Evolutionary conservation across 176 grass and related monocot genomes (phyloP), one percentile per base, ranked within the genome.

Genomic region (Cenchrus purpureus): DNA sequence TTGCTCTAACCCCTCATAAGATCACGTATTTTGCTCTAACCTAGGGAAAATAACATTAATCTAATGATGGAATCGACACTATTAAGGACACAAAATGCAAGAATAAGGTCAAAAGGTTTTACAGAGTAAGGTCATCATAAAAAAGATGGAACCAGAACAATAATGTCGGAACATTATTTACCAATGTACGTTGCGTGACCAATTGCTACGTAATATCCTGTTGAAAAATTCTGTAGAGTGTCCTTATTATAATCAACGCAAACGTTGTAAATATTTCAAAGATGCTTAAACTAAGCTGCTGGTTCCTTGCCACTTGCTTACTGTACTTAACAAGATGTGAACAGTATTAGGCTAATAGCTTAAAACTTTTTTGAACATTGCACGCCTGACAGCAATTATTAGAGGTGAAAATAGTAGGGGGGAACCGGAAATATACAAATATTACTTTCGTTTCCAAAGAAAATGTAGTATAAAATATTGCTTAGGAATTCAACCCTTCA

Each of bases 101-200:
- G 84, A 87, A 91, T 84, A 83, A 69, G 75, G 89, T 91, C 85
- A 87, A 84, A 90, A 87, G 32, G 32, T 74, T 90, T 74, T 78
- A 73, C 68, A 79, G 10, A 25, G 43, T 15, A 65, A 54, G 37
- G 62, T 5, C 52, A 79, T 46, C 42, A 51, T 79, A 7, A 76
- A 78, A 59, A 59, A 57, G 37, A 14, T 84, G 84, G 75, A 83
- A 91, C 68, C 89, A 80, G 44, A 46, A 50, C 72, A 62, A 25
- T 25, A 25, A 54, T 73, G 51, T 46, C 22, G 58, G 64, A 79
- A 62, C 73, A 68, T 15, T 83, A 45, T 15, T 83, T 80, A 87
- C 68, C 19, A 17, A 69, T 59, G 25, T 25, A 25, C 25, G 73
- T 37, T 57, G 6, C 0, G 63, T 68, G 81, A 78, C 64, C 64